Evolutionary conservation across 768 basidiomycete genomes (phyloP).

Genomic region (Agaricus sinodeliciosus): DNA sequence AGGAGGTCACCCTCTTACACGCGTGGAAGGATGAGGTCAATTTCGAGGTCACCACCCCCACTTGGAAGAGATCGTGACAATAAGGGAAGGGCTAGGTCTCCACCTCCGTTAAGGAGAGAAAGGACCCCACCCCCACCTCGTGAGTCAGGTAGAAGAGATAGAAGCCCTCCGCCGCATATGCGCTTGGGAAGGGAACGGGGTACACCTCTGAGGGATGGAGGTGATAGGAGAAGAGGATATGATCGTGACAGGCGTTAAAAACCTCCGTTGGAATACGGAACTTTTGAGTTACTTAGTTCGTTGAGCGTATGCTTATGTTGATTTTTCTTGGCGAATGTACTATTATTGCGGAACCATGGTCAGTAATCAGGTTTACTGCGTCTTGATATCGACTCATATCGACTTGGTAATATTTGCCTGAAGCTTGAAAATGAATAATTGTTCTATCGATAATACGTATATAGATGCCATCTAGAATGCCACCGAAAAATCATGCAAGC

Average conservation of each 20-base stretch:
- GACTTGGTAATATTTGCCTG: no score
- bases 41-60: constrained; percentile 15
- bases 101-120: constrained; percentile 15
- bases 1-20: constrained; percentile 8
- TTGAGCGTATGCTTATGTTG: no score
- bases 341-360: no score
- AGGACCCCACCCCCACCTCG: constrained; percentile 11
- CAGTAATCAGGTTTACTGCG: no score
- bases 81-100: neutral
- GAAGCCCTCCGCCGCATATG: constrained; percentile 3
- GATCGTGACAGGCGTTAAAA: constrained; percentile 6
- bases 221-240: constrained; percentile 1
- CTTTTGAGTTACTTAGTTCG: no score
- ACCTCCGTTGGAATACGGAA: neutral
- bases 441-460: no score
- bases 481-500: no score
- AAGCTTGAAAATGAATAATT: no score
- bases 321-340: no score
- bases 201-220: constrained; percentile 7
- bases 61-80: constrained; percentile 9
- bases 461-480: no score
- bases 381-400: no score
- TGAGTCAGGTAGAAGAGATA: constrained; percentile 13
- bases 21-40: constrained; percentile 13
- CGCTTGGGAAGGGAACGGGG: constrained; percentile 2